A percentile compares a stretch with the other conserved stretches of the same genome.
Evolutionary conservation across 306 rosid genomes (phyloP).

Genomic region (Trichosanthes truncata): DNA sequence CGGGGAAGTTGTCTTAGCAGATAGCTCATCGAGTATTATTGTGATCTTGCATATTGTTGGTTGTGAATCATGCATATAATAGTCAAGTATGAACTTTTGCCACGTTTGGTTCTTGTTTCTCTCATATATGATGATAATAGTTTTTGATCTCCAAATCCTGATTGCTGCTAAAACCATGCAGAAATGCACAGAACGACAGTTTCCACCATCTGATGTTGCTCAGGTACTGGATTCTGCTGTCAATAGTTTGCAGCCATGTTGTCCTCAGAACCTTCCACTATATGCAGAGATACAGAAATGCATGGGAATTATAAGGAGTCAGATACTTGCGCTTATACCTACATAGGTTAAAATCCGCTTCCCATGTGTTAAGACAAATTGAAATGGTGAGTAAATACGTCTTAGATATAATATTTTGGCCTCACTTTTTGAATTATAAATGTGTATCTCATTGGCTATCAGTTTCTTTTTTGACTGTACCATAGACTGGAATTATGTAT

Average conservation of each 20-base stretch:
- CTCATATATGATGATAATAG: background rate
- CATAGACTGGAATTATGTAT: conserved; percentile 9
- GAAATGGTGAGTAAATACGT: background rate
- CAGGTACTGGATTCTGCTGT: conserved; percentile 78
- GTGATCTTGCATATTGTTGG: background rate
- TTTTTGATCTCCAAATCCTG: background rate
- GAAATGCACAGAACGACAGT: conserved; percentile 91
- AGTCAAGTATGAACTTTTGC: conserved; percentile 4
- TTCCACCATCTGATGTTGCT: conserved; percentile 87
- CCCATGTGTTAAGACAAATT: background rate
- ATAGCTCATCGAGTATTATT: background rate
- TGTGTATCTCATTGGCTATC: background rate
- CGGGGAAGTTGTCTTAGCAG: background rate
- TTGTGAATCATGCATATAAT: background rate
- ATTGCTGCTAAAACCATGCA: conserved; percentile 29
- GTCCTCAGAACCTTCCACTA: conserved; percentile 61
- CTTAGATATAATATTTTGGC: background rate
- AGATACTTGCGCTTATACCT: conserved; percentile 83
- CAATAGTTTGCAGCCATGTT: conserved; percentile 60
- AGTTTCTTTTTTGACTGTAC: background rate
- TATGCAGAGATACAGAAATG: conserved; percentile 79
- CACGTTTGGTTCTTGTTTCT: background rate
- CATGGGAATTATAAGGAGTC: conserved; percentile 90
- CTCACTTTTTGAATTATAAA: background rate
- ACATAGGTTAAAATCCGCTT: conserved; percentile 30